Base-by-base conservation (phyloP, 2,329 filamentous ascomycete genomes). In the Talaromyces atroroseus region DNA sequence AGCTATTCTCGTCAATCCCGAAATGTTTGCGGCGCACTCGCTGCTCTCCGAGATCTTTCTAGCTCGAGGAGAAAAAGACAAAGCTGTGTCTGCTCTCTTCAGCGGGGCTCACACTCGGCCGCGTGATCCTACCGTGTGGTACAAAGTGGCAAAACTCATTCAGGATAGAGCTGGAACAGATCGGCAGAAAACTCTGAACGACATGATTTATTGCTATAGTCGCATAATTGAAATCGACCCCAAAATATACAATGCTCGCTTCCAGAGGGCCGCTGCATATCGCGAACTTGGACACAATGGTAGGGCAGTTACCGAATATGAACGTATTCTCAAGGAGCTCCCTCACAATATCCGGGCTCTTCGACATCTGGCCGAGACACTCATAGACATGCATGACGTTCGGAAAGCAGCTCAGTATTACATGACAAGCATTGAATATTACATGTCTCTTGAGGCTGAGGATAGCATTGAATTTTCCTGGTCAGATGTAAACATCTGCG, bases 401-500 rank as follows among this genome's bases (percentile, higher is more conserved):
- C 64, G 71, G 16, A 78, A 72, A 58, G 79, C 81, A 12, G 71
- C 78, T 18, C 63, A 74, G 7, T 70, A 74, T 54, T 86, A 84
- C 64, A 75, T 82, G 18, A 69, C 73, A 20, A 79, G 80, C 20
- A 78, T 86, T 45, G 66, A 73, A 3, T 73, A 80, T 60, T 80
- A 79, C 59, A 66, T 73, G 51, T 70, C 69, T 10, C 66, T 74
- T n/a, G 68, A 74, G 18, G 69, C 76, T 2, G 71, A 75, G 34
- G 72, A 77, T 18, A 72, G 71, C 11, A 71, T 68, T 3, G 73
- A 77, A 26, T 77, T 83, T 48, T 76, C 79, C 49, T 99, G 92
- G 92, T 85, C 87, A 53, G 88, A 97, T 68, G 78, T 95, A 44
- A 88, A 90, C 59, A 87, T 92, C 54, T 96, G 94, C 62, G 81